Base-by-base conservation (phyloP, 768 basidiomycete species). In the Boletus barrowsii region DNA sequence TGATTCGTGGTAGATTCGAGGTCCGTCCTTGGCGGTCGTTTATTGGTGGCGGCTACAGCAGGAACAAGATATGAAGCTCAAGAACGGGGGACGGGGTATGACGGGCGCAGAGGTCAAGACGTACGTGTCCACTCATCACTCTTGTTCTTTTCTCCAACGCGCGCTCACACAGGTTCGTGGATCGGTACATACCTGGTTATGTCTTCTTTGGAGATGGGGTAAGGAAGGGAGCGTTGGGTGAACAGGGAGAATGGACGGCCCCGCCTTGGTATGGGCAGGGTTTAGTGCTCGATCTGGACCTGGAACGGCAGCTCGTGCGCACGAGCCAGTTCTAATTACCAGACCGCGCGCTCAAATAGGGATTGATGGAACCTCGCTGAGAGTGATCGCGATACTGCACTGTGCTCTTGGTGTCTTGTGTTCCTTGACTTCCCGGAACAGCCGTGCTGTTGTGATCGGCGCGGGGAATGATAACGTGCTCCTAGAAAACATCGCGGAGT, bases 141-240 rank as follows among this genome's bases (percentile, higher is more conserved):
- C 15, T 11, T n/a, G 24, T 42, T 7, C 3, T 13, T 44, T 14
- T 15, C 14, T 6, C n/a, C 14, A 39, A n/a, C 17, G 37, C 17
- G 37, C 6, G n/a, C 14, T 14, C 14, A 40, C 24, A 35, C 64
- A 92, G 89, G 35, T 96, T 96, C 66, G 84, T 95, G 7, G 89
- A 93, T 69, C 84, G 95, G 5, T 97, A 97, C 69, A 93, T 98
- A 61, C 94, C 94, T 1, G 91, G 89, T 4, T 98, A 97, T 65
- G 84, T 96, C 55, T 87, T 95, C 66, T 98, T 90, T 64, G 83
- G 79, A 4, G 81, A 83, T 20, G 82, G 86, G 11, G 73, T 88
- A 5, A 59, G 48, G 10, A 59, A 62, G 6, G 79, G 79, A 4
- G 41, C 54, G 49, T 51, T 59, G 40, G 64, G 57, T 35, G 50